Conservation (phyloP, 2,329 filamentous ascomycete species). For the Xylariaceae sp. region DNA sequence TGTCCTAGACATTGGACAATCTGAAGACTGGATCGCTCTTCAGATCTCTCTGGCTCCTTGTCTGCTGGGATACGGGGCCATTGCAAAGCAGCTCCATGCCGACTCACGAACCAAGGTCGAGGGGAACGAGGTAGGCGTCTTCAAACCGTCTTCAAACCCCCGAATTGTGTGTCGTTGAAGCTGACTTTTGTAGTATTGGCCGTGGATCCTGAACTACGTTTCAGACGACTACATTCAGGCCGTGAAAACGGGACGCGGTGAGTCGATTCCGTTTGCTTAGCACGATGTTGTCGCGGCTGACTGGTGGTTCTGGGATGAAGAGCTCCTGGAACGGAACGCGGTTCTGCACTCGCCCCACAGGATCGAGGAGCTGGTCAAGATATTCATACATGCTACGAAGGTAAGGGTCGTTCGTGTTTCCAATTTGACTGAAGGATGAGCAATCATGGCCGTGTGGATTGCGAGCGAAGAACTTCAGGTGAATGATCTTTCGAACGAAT, state of each 20-base stretch:
- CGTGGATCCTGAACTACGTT: conserved; percentile 87
- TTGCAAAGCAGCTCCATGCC: conserved; percentile 64
- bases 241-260: conserved; percentile 65
- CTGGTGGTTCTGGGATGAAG: conserved; percentile 36
- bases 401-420: conserved; percentile 40
- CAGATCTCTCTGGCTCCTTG: conserved; percentile 83
- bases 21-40: conserved; percentile 80
- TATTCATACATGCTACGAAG: conserved; percentile 84
- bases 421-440: neutral
- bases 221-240: conserved; percentile 72
- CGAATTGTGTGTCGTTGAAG: neutral
- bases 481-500: neutral
- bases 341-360: conserved; percentile 65
- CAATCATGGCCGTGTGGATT: neutral
- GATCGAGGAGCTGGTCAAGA: conserved; percentile 74
- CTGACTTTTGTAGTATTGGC: conserved; percentile 57
- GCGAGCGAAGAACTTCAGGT: neutral
- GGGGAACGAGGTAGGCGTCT: conserved; percentile 46
- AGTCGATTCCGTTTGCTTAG: conserved; percentile 26
- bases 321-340: conserved; percentile 70
- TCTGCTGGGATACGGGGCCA: conserved; percentile 79
- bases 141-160: too few species aligned
- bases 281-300: neutral
- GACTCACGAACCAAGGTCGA: conserved; percentile 57
- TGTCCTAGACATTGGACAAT: conserved; percentile 81